Conservation (phyloP, 2,329 filamentous ascomycete genomes). For the Cadophora sp. region DNA sequence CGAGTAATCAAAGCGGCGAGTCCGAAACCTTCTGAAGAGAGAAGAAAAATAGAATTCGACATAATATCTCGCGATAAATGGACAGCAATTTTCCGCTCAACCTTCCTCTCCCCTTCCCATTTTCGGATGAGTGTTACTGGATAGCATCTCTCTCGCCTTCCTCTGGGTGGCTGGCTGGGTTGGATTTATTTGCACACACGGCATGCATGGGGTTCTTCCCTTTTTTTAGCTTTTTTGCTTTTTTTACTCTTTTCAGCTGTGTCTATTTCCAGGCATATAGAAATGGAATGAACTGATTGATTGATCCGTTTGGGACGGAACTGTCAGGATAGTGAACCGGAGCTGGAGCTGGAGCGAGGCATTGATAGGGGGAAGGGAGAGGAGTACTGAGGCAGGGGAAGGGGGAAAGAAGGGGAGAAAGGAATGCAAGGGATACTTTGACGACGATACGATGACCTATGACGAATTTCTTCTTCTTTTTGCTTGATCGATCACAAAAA, state of each 20-base stretch:
- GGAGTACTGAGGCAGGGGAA: not conserved
- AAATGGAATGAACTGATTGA: slow-evolving; percentile 14
- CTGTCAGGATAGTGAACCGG: not conserved
- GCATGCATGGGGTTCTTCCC: slow-evolving; percentile 13
- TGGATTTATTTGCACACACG: slow-evolving; percentile 11
- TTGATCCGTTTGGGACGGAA: not conserved
- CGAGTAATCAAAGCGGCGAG: slow-evolving; percentile 54
- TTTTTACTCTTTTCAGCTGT: slow-evolving; percentile 17
- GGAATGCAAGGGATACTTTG: slow-evolving; percentile 1
- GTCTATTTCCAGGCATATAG: slow-evolving; percentile 26
- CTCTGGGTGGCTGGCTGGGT: not conserved
- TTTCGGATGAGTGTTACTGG: slow-evolving; percentile 24
- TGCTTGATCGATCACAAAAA: slow-evolving; percentile 13
- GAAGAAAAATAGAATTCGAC: slow-evolving; percentile 30
- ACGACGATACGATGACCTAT: slow-evolving; percentile 15
- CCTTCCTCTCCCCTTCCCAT: not conserved
- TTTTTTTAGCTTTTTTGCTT: not conserved
- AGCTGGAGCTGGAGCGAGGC: slow-evolving; percentile 1
- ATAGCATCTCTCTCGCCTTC: slow-evolving; percentile 21
- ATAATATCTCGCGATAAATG: slow-evolving; percentile 32
- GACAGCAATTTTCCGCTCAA: slow-evolving; percentile 6
- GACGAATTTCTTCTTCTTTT: slow-evolving; percentile 18
- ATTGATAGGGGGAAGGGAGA: not conserved
- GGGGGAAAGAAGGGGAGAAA: not conserved
- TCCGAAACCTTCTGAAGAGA: slow-evolving; percentile 57